These are phyloP conservation scores for Boletus subluridellus DNA, from an alignment of 1,284 basidiomycete species.

Conservation along the genomic window DNA sequence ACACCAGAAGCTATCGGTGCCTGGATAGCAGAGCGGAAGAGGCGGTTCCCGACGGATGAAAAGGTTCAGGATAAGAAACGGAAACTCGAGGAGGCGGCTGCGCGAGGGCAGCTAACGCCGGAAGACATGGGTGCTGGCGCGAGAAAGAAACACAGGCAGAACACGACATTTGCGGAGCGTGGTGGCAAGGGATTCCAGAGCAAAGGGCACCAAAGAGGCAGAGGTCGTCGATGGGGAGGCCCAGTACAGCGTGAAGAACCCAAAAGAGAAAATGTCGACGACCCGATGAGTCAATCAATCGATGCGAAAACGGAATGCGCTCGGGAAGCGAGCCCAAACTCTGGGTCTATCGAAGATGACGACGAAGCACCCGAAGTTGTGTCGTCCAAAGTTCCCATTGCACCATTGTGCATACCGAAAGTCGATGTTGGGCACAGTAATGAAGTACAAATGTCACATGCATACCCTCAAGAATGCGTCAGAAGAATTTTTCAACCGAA, in stretches of 20 bases:
- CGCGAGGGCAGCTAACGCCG: slow-evolving; percentile 69
- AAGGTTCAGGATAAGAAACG: slow-evolving; percentile 75
- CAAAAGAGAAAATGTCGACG: background rate
- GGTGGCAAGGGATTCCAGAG: slow-evolving; percentile 5
- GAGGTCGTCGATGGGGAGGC: slow-evolving; percentile 34
- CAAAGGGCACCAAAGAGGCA: slow-evolving; percentile 25
- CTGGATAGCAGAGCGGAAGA: slow-evolving; percentile 86
- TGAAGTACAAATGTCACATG: slow-evolving; percentile 1
- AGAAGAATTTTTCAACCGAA: slow-evolving; percentile 49
- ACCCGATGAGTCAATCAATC: background rate
- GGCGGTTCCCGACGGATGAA: slow-evolving; percentile 71
- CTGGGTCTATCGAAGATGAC: slow-evolving; percentile 26
- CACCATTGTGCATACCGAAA: slow-evolving; percentile 1
- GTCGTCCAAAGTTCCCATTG: slow-evolving; percentile 51
- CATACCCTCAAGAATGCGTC: slow-evolving; percentile 6
- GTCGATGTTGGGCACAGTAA: background rate
- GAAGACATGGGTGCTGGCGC: slow-evolving; percentile 41
- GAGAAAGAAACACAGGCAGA: slow-evolving; percentile 37
- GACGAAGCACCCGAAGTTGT: slow-evolving; percentile 57
- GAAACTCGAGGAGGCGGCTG: slow-evolving; percentile 70
- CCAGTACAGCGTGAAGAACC: slow-evolving; percentile 31
- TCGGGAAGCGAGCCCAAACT: slow-evolving; percentile 1
- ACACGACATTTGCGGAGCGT: slow-evolving; percentile 3
- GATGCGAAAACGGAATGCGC: background rate
- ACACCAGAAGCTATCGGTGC: slow-evolving; percentile 76